Conservation (phyloP, 768 basidiomycete species). For the Pleurotus giganteus region DNA sequence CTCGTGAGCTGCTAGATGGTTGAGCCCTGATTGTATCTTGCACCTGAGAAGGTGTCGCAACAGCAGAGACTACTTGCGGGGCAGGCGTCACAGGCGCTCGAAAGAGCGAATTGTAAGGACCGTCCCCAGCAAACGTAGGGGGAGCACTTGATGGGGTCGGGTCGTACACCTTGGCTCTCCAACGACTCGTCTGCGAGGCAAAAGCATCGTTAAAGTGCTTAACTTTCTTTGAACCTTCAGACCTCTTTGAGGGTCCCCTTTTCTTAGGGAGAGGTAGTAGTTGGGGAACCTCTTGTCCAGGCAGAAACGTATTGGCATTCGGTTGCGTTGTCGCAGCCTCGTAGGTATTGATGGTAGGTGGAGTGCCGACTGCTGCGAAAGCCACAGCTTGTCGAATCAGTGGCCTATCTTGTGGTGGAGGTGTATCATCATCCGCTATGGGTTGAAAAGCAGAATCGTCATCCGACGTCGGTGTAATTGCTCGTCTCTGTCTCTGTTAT, state of each 20-base stretch:
- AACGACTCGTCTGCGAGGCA: constrained; percentile 45
- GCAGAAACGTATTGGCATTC: constrained; percentile 39
- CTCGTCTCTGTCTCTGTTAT: constrained; percentile 41
- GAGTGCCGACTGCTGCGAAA: constrained; percentile 36
- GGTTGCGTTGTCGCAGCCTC: constrained; percentile 28
- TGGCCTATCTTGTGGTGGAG: constrained; percentile 46
- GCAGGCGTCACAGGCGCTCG: constrained; percentile 18
- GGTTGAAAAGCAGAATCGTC: constrained; percentile 42
- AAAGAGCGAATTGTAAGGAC: constrained; percentile 41
- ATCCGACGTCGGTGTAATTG: constrained; percentile 53
- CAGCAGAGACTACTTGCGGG: not conserved
- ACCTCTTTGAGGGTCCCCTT: constrained; percentile 19
- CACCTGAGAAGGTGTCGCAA: not conserved
- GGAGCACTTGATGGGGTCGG: constrained; percentile 26
- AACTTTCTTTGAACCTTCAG: constrained; percentile 21
- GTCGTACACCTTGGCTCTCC: constrained; percentile 43
- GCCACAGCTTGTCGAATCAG: constrained; percentile 60
- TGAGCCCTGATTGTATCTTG: not conserved
- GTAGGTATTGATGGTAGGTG: constrained; percentile 39
- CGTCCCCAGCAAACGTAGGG: constrained; percentile 31
- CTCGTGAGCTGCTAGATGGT: not conserved
- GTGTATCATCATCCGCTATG: constrained; percentile 42
- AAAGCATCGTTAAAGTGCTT: constrained; percentile 35
- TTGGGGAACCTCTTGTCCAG: constrained; percentile 45
- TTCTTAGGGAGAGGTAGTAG: constrained; percentile 16